Base-by-base conservation (phyloP, 306 rosid species). In the Nissolia schottii region DNA sequence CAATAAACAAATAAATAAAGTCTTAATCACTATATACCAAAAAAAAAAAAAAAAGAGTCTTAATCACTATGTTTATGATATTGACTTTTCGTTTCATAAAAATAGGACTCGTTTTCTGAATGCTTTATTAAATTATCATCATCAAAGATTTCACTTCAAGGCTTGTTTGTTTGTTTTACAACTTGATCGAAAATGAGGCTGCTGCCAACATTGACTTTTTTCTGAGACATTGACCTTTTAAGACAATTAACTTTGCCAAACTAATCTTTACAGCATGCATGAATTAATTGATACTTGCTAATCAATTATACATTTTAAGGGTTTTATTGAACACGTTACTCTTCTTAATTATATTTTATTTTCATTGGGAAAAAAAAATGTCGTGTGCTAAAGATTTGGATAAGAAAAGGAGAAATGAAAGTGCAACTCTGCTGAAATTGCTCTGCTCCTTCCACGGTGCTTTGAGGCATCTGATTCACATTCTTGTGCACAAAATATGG, bases 351-450 rank as follows among this genome's bases (percentile, higher is more conserved):
- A 29, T 57, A 60, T 7, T 61, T 49, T 60, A 38, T 73, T 49
- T 24, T 16, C 23, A 10, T 1, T 59, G 3, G 15, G 13, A 41
- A 23, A 41, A 27, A 48, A 34, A 3, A 9, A 27, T 9, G 12
- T 15, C 74, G 55, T 23, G 82, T 57, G 68, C 37, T 9, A 19
- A 40, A 37, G 37, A 46, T 73, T 73, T 73, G 32, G 43, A 37
- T 6, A 31, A 25, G 64, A 64, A 45, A 72, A 78, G 28, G 74
- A 45, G 23, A 78, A 78, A 63, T 64, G 69, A 2, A 14, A 43
- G 46, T 71, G 82, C 20, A 70, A 64, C 56, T 64, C 55, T 28
- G 2, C 1, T 70, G 81, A 74, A 78, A 63, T 22, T 82, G 71
- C 43, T 6, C 7, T 2, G 16, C 20, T 35, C 41, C 18, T 56